Evolutionary conservation across 2,329 filamentous ascomycete genomes (phyloP), one percentile per base, ranked within the genome.

Genomic region (Boeremia exigua): DNA sequence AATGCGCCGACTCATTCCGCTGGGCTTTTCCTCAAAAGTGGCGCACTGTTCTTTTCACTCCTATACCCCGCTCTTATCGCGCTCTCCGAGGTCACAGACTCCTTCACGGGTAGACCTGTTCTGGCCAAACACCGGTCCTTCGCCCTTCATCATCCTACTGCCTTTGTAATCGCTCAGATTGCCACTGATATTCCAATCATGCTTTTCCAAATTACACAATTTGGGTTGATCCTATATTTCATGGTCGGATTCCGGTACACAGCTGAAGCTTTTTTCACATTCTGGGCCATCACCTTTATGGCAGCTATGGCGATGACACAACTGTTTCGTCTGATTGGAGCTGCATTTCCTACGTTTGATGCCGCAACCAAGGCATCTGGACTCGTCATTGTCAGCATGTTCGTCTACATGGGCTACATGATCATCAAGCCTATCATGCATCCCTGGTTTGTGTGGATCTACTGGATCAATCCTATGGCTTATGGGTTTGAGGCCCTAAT

Each of bases 401-500:
- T 61, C 42, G 86, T 80, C 38, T 82, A 80, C 70, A 89, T 56
- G 33, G 69, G 86, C 49, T 89, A 91, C 69, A 74, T 75, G 11
- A 77, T 82, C 52, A 77, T 79, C 1, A 72, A 70, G 2, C 64
- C 68, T 6, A 75, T 91, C 73, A 94, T 91, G 89, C 82, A 89
- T 3, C 82, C 78, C 2, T 96, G 91, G 90, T 89, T 88, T 67
- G 82, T 86, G 55, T 95, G 91, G 91, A 83, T 95, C 59, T 89
- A 92, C 56, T 94, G 90, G 69, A 78, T 93, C 27, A 86, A 94
- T 58, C 90, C 90, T 0, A 81, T 95, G 6, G 85, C 84, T 0
- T 95, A 94, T 61, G 84, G 85, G 0, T 95, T 94, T 68, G 91
- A 95, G 73, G 79, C 84, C 6, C 14, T 34, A 15, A 6, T 34